These are phyloP conservation scores for Kwoniella botswanensis DNA, from an alignment of 768 basidiomycete species.

Conservation along the genomic window DNA sequence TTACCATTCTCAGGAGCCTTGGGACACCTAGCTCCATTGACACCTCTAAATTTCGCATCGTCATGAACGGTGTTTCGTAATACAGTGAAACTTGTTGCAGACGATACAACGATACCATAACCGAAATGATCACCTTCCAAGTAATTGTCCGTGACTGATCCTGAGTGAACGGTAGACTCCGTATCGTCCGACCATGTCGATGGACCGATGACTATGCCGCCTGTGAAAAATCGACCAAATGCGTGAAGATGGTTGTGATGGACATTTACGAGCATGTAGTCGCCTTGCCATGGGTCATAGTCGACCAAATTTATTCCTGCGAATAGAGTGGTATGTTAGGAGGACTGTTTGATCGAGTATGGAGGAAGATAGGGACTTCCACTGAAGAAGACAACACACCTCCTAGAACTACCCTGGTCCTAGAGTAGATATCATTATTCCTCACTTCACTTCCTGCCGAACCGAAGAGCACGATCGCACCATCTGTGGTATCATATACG, in stretches of 20 bases:
- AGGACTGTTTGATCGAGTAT: neutral
- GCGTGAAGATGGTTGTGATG: constrained; percentile 56
- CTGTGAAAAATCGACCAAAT: constrained; percentile 54
- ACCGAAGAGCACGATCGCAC: constrained; percentile 58
- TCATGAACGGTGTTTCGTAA: constrained; percentile 49
- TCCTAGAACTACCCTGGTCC: constrained; percentile 55
- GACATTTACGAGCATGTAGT: constrained; percentile 54
- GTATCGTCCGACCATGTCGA: constrained; percentile 59
- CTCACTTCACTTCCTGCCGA: constrained; percentile 53
- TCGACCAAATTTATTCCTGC: constrained; percentile 59
- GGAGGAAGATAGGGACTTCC: too few relatives aligned
- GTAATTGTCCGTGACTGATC: constrained; percentile 53
- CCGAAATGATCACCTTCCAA: constrained; percentile 55
- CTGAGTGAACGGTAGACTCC: constrained; percentile 54
- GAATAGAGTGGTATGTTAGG: neutral
- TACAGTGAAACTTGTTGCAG: constrained; percentile 54
- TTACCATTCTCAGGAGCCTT: constrained; percentile 54
- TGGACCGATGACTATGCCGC: constrained; percentile 57
- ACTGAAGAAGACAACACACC: constrained; percentile 33
- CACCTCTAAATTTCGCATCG: constrained; percentile 49
- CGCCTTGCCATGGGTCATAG: constrained; percentile 57
- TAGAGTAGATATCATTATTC: constrained; percentile 53
- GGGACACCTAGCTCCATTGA: constrained; percentile 52
- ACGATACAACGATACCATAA: constrained; percentile 57
- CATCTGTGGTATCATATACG: constrained; percentile 58